Base-by-base conservation (phyloP, 768 basidiomycete species). In the Pholiota conissans region DNA sequence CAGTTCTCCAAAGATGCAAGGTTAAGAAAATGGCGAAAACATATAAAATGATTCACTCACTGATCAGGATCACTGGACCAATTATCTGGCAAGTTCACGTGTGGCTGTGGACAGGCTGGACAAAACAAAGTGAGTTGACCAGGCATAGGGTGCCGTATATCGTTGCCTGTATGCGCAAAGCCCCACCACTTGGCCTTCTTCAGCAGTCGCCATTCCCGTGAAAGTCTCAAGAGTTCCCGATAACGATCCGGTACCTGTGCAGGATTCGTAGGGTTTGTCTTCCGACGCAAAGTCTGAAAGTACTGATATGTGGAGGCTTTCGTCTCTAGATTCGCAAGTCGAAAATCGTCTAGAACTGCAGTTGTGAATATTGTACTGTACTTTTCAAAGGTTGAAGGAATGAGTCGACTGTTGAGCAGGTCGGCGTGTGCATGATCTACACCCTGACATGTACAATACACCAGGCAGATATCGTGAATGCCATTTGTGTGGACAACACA, bases 41-140 rank as follows among this genome's bases (percentile, higher is more conserved):
- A 18, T n/a, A 42, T 5, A 22, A 1, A 32, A 39, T 29, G n/a
- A 45, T 1, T 9, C 30, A 42, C 57, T 34, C 28, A 66, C 65
- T n/a, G 34, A 6, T 57, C 56, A 18, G 26, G 30, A 45, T 39
- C 29, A 1, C 53, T 49, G 3, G 60, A 20, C 60, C 63, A 63
- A 20, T 61, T 28, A 2, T 35, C n/a, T 5, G 63, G 61, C 1
- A 70, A 27, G 37, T 72, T 72, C 4, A 69, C 55, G 0, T 63
- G 66, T 0, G 64, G 67, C 14, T 70, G 69, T 3, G 67, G 70
- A 50, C 71, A 73, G 2, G 66, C 58, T 0, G 67, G 61, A 18
- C 72, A 70, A 10, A 67, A 63, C 0, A 69, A 26, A 0, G 58
- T 62, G 7, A 64, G 54, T 16, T 62, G 51, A 1, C 65, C 66